These are phyloP conservation scores for Cubamyces lactineus DNA, from an alignment of 768 basidiomycete genomes.

Conservation along the genomic window DNA sequence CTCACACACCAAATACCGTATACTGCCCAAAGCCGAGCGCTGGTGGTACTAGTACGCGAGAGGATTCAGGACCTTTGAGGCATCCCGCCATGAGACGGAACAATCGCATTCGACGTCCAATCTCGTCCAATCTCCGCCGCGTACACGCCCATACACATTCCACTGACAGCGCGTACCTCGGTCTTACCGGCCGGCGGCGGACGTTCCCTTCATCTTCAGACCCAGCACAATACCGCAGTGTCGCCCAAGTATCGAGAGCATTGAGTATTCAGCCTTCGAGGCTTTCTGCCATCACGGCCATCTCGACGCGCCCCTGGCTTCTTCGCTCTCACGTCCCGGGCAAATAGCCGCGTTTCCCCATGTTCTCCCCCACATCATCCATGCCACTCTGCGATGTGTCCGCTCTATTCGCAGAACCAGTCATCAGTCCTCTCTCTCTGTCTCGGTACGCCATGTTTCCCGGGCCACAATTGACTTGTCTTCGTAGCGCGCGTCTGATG, in stretches of 20 bases:
- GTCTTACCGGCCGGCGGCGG: conserved; percentile 13
- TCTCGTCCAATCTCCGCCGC: background rate
- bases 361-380: background rate
- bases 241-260: no score
- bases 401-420: background rate
- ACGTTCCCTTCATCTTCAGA: no score
- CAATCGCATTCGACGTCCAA: background rate
- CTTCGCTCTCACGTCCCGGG: background rate
- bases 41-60: no score
- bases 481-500: no score
- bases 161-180: conserved; percentile 17
- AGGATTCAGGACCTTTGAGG: no score
- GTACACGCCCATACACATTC: no score
- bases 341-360: background rate
- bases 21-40: background rate
- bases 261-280: background rate
- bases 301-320: background rate
- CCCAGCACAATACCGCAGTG: no score
- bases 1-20: background rate
- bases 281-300: background rate
- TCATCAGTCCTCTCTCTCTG: background rate
- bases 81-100: background rate
- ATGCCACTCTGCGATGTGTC: no score
- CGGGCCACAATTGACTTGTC: no score
- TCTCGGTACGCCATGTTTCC: background rate